Percentiles rank a stretch among this genome's conserved stretches.
Evolutionary conservation across 805 yeast species (phyloP).

Genomic region (Lipomyces yamadae): DNA sequence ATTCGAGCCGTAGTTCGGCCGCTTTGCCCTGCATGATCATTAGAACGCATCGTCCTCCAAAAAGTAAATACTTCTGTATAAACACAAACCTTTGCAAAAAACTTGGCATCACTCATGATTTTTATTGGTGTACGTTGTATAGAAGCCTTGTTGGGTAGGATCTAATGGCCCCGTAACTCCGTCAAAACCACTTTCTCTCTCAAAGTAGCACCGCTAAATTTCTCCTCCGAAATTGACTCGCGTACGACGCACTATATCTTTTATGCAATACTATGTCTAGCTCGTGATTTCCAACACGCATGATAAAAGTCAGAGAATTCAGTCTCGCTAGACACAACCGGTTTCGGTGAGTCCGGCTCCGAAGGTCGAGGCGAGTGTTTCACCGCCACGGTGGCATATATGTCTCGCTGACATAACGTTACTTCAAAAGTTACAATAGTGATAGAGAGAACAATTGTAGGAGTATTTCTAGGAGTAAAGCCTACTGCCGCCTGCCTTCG

Average conservation of each 20-base stretch:
- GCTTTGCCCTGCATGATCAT: constrained; percentile 44
- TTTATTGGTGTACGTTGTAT: neutral
- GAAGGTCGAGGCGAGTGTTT: no score
- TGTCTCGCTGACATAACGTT: no score
- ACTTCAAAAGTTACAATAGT: no score
- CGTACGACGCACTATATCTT: neutral
- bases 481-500: no score
- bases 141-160: neutral
- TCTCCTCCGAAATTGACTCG: neutral
- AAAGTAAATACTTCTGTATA: neutral
- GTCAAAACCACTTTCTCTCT: neutral
- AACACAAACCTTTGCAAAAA: constrained; percentile 41
- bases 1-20: constrained; percentile 43
- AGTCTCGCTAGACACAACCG: no score
- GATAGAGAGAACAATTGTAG: no score
- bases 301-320: neutral
- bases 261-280: neutral
- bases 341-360: no score
- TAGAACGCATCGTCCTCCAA: neutral
- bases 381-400: no score
- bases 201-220: neutral
- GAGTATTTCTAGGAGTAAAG: no score
- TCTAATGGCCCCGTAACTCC: neutral
- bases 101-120: constrained; percentile 43
- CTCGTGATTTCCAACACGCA: neutral